Conservation (phyloP, 2,329 filamentous ascomycete species). For the Grosmannia clavigera region DNA sequence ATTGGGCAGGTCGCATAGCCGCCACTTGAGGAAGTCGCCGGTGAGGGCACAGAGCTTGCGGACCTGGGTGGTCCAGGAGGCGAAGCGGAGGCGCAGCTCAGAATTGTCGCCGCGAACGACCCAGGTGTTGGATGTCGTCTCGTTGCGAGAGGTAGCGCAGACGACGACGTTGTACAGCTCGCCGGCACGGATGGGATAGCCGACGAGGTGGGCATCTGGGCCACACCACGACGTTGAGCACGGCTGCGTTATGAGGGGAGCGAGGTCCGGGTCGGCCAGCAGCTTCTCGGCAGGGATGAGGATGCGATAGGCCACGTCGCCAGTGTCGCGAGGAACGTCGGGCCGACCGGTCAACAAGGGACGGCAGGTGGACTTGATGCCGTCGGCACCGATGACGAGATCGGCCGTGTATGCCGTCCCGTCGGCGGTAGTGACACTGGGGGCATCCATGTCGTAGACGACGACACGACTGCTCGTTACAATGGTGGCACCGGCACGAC, state of each 20-base stretch:
- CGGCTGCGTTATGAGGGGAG: slow-evolving; percentile 16
- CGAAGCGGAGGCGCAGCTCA: slow-evolving; percentile 23
- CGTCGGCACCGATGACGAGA: slow-evolving; percentile 16
- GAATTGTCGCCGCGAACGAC: slow-evolving; percentile 19
- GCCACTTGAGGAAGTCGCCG: slow-evolving; percentile 31
- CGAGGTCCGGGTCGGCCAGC: slow-evolving; percentile 17
- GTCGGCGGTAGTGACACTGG: slow-evolving; percentile 11
- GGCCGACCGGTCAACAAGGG: slow-evolving; percentile 15
- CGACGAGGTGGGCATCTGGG: slow-evolving; percentile 20
- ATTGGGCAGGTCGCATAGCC: slow-evolving; percentile 27
- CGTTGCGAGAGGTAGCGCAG: slow-evolving; percentile 12
- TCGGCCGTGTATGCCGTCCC: slow-evolving; percentile 13
- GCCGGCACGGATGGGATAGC: slow-evolving; percentile 19
- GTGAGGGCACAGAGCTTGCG: slow-evolving; percentile 22
- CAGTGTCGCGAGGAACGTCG: slow-evolving; percentile 16
- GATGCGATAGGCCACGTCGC: slow-evolving; percentile 23
- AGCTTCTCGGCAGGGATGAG: slow-evolving; percentile 17
- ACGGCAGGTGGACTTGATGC: slow-evolving; percentile 17
- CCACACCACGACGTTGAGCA: slow-evolving; percentile 20
- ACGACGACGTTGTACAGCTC: slow-evolving; percentile 22
- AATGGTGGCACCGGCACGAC: slow-evolving; percentile 14
- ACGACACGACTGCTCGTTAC: slow-evolving; percentile 14
- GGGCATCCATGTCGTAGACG: slow-evolving; percentile 15
- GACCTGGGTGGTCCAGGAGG: slow-evolving; percentile 22
- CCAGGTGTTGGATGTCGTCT: slow-evolving; percentile 7